Conservation (phyloP, 306 rosid species). For the Dryas alaskensis region DNA sequence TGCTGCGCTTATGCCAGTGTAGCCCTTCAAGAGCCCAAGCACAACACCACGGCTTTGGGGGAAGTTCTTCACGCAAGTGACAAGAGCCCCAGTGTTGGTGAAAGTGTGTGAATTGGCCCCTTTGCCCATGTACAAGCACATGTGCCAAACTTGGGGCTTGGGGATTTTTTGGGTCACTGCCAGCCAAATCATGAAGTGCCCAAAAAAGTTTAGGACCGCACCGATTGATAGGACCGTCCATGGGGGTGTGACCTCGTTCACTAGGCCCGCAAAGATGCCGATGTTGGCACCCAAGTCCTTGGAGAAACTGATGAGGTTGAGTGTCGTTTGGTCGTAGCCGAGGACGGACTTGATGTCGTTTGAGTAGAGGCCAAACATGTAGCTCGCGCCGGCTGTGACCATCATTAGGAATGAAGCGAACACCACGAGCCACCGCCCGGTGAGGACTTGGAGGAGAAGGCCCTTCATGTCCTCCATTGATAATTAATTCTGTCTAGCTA, state of each 20-base stretch:
- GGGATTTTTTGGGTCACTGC: constrained; percentile 39
- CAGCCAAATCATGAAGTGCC: constrained; percentile 84
- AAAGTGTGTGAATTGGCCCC: constrained; percentile 71
- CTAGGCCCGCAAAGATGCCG: constrained; percentile 35
- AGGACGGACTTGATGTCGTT: constrained; percentile 34
- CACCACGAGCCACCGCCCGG: constrained; percentile 41
- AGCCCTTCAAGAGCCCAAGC: constrained; percentile 62
- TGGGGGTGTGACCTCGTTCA: constrained; percentile 38
- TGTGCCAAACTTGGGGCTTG: constrained; percentile 54
- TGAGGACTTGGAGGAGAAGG: constrained; percentile 22
- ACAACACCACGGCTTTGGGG: constrained; percentile 60
- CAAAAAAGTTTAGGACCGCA: constrained; percentile 53
- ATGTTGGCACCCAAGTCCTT: constrained; percentile 39
- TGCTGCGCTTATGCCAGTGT: constrained; percentile 70
- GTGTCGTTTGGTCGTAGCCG: constrained; percentile 46
- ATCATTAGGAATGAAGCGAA: constrained; percentile 42
- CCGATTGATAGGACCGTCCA: constrained; percentile 48
- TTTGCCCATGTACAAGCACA: constrained; percentile 63
- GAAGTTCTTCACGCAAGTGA: constrained; percentile 74
- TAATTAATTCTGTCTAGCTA: too few relatives aligned
- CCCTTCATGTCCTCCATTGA: constrained; percentile 1
- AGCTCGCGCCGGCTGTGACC: constrained; percentile 43
- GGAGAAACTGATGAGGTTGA: constrained; percentile 41
- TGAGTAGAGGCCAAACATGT: constrained; percentile 47
- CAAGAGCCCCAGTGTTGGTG: constrained; percentile 70